Evolutionary conservation across 768 basidiomycete species (phyloP).

Genomic region (Pleurotus ostreatus): DNA sequence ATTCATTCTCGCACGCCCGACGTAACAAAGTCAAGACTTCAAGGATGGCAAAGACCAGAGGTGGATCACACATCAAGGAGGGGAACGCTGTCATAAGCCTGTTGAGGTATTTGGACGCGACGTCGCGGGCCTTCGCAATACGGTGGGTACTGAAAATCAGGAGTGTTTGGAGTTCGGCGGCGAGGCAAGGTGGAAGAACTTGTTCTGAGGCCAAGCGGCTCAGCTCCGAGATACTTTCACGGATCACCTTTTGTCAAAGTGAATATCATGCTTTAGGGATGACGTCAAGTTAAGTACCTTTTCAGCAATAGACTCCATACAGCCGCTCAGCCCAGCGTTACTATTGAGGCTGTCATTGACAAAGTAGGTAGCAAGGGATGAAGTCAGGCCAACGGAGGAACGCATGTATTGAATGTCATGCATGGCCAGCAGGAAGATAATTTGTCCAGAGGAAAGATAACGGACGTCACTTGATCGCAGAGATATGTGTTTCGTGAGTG

Average conservation of each 20-base stretch:
- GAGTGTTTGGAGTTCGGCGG: slow-evolving; percentile 70
- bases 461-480: slow-evolving; percentile 66
- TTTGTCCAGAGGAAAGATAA: slow-evolving; percentile 73
- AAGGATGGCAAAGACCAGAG: slow-evolving; percentile 83
- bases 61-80: slow-evolving; percentile 87
- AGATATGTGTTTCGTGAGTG: slow-evolving; percentile 63
- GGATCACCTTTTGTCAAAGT: slow-evolving; percentile 58
- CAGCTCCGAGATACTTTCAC: slow-evolving; percentile 67
- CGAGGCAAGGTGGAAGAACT: slow-evolving; percentile 63
- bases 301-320: slow-evolving; percentile 85
- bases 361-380: slow-evolving; percentile 84
- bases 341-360: slow-evolving; percentile 81
- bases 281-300: slow-evolving; percentile 46
- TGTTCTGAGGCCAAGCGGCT: slow-evolving; percentile 77
- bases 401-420: slow-evolving; percentile 88
- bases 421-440: slow-evolving; percentile 81
- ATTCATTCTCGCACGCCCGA: slow-evolving; percentile 87
- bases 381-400: slow-evolving; percentile 72
- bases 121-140: slow-evolving; percentile 73
- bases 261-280: slow-evolving; percentile 5
- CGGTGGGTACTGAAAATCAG: slow-evolving; percentile 81
- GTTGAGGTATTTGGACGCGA: slow-evolving; percentile 81
- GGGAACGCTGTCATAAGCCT: slow-evolving; percentile 88
- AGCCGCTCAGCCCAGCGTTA: slow-evolving; percentile 58
- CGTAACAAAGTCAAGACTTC: slow-evolving; percentile 89